These are phyloP conservation scores for Austroboletus festivus DNA, from an alignment of 768 basidiomycete genomes.

Conservation along the genomic window DNA sequence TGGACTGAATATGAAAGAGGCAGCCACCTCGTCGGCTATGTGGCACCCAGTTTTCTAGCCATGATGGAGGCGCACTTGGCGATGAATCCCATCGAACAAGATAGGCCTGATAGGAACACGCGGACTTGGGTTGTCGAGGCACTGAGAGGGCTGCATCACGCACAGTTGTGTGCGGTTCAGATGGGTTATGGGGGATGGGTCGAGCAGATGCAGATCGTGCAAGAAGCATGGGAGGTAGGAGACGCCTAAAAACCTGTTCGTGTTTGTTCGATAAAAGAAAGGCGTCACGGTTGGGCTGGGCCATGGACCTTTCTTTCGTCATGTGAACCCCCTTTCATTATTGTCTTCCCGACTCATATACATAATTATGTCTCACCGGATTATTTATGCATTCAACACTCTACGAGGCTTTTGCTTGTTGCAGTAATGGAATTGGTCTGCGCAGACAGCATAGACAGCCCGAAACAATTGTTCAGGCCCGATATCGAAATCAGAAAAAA, in stretches of 20 bases:
- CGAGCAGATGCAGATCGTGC: conserved; percentile 15
- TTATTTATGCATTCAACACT: no score
- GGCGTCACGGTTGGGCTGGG: background rate
- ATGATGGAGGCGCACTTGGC: conserved; percentile 6
- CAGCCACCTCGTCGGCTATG: conserved; percentile 8
- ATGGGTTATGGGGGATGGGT: conserved; percentile 10
- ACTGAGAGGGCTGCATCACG: conserved; percentile 8
- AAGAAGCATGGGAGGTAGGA: conserved; percentile 14
- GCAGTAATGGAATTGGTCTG: no score
- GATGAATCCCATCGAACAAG: conserved; percentile 11
- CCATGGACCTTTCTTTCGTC: no score
- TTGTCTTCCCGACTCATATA: no score
- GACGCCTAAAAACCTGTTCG: conserved; percentile 5
- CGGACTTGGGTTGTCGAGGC: conserved; percentile 23
- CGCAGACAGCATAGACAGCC: no score
- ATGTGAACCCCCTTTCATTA: no score
- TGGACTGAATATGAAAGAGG: conserved; percentile 15
- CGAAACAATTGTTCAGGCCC: no score
- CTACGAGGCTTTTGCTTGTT: no score
- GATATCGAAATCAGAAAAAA: no score
- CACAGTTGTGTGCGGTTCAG: conserved; percentile 15
- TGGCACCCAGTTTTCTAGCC: conserved; percentile 1
- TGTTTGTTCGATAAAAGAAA: background rate
- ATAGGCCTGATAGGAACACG: conserved; percentile 13
- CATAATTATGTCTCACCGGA: no score